Base-by-base conservation (phyloP, 202 grass and related monocot genomes). In the Musa balbisiana region DNA sequence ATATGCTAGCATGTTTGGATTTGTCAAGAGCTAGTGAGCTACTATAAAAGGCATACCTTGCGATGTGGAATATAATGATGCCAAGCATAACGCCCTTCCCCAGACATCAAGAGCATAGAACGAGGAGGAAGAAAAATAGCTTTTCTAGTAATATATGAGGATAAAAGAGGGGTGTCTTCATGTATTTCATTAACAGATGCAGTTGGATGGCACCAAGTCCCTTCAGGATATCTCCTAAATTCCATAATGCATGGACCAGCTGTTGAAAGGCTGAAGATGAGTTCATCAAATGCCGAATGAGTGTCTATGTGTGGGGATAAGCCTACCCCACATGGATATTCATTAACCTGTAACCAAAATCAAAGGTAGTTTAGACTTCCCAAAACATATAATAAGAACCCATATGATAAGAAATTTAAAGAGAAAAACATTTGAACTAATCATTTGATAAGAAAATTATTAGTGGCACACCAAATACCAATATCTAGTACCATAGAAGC, bases 61-160 rank as follows among this genome's bases (percentile, higher is more conserved):
- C 91, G 94, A 86, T 97, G 94, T 11, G 88, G 90, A 87, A 97
- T 93, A 81, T 97, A 97, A 84, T 97, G 94, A 87, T 97, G 86
- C 94, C 90, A 97, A 56, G 90, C 90, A 83, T 91, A 97, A 62
- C 88, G 82, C 16, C 90, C 90, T 93, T 97, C 90, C 83, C 90
- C 88, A 78, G 94, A 93, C 88, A 97, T 93, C 76, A 97, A 75
- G 82, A 97, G 77, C 77, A 97, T 89, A 0, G 94, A 97, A 9
- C 79, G 83, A 50, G 90, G 81, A 72, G 90, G 88, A 73, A 97
- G 83, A 50, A 89, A 93, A 81, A 97, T 81, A 72, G 88, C 88
- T 84, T 93, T 93, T 77, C 88, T 87, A 72, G 51, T 84, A 67
- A 81, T 84, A 52, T 72, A 79, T 60, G 84, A 67, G 19, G 79